A percentile compares a stretch with the other conserved stretches of the same genome.
These are phyloP conservation scores for Miscanthus lutarioriparius DNA, from an alignment of 176 grass and related monocot species.

Conservation along the genomic window DNA sequence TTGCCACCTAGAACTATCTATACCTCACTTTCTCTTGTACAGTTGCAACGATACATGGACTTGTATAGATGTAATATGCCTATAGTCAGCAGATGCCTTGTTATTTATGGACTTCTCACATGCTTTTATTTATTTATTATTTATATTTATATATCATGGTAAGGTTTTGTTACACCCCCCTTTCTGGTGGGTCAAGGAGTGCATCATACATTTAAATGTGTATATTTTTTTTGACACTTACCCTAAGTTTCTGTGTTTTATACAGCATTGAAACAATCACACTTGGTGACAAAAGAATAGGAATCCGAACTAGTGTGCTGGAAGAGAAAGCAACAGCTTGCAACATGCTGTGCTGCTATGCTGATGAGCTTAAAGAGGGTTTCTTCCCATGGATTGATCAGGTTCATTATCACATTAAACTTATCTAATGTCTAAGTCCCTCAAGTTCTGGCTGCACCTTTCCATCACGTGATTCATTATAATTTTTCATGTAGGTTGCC, in stretches of 20 bases:
- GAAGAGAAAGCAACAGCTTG: conserved; percentile 99
- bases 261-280: conserved; percentile 94
- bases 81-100: neutral
- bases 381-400: conserved; percentile 99
- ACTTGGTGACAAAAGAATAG: conserved; percentile 96
- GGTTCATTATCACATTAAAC: conserved; percentile 44
- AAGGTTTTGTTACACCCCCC: neutral
- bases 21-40: neutral
- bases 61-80: neutral
- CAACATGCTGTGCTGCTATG: conserved; percentile 99
- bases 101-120: neutral
- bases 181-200: neutral
- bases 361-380: conserved; percentile 98
- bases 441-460: neutral
- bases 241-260: conserved; percentile 22
- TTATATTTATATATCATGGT: neutral
- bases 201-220: neutral
- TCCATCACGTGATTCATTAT: neutral
- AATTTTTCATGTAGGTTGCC: conserved; percentile 71
- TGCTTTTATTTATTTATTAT: neutral
- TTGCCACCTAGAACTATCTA: neutral
- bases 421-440: neutral
- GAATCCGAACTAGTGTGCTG: conserved; percentile 91
- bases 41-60: neutral
- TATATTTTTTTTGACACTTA: neutral